Conservation (phyloP, 805 yeast genomes). For the Saccharomycopsis lassenensis region DNA sequence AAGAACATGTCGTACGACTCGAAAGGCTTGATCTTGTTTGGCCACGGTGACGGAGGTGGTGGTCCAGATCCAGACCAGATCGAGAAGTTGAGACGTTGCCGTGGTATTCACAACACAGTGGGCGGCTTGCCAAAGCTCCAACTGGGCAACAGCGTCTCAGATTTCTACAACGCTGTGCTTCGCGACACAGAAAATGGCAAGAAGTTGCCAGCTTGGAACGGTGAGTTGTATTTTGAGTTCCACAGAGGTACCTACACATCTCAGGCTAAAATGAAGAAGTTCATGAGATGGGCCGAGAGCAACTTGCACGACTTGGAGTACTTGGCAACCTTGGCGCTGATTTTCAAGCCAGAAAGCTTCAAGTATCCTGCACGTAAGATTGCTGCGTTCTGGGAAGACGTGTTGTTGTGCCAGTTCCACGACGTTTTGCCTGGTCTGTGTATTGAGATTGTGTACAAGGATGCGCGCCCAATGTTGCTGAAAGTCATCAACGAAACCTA, state of each 20-base stretch:
- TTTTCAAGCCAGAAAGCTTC: slow-evolving; percentile 35
- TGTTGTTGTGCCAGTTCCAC: slow-evolving; percentile 87
- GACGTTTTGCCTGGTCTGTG: slow-evolving; percentile 98
- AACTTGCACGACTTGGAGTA: slow-evolving; percentile 79
- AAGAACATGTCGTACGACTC: slow-evolving; percentile 74
- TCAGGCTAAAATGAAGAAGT: slow-evolving; percentile 76
- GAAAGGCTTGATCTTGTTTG: slow-evolving; percentile 71
- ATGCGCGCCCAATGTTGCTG: slow-evolving; percentile 69
- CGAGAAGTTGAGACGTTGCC: slow-evolving; percentile 82
- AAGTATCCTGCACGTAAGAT: slow-evolving; percentile 63
- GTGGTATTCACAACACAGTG: slow-evolving; percentile 75
- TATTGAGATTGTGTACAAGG: slow-evolving; percentile 88
- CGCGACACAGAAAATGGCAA: slow-evolving; percentile 53
- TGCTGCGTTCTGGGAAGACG: slow-evolving; percentile 74
- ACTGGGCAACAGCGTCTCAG: slow-evolving; percentile 61
- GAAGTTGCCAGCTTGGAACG: slow-evolving; percentile 76
- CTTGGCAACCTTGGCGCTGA: slow-evolving; percentile 66
- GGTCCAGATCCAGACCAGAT: slow-evolving; percentile 93
- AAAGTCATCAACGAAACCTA: slow-evolving; percentile 44
- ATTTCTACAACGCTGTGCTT: slow-evolving; percentile 61
- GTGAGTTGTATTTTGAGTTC: slow-evolving; percentile 88
- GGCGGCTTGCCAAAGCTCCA: slow-evolving; percentile 77
- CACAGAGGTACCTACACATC: slow-evolving; percentile 97
- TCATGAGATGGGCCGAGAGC: slow-evolving; percentile 67
- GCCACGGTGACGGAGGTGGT: slow-evolving; percentile 98